Conservation (phyloP, 768 basidiomycete genomes). For the Mycena floridula region DNA sequence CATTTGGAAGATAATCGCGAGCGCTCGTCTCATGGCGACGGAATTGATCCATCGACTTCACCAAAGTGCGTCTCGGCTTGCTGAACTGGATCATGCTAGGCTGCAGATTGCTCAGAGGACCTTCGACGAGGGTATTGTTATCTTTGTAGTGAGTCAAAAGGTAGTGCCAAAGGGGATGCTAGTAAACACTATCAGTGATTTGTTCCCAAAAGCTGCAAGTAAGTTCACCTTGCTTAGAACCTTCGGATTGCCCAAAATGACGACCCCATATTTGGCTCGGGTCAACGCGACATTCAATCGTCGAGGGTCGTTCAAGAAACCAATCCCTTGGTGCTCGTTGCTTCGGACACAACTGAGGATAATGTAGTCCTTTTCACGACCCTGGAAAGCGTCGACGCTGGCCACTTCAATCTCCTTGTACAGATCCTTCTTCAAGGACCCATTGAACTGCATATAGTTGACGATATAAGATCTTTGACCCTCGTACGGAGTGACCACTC, state of each 20-base stretch:
- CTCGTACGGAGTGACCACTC: slow-evolving; percentile 98
- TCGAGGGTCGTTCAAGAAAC: slow-evolving; percentile 96
- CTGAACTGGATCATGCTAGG: slow-evolving; percentile 99
- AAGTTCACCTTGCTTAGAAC: slow-evolving; percentile 89
- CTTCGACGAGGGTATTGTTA: slow-evolving; percentile 88
- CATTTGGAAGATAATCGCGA: slow-evolving; percentile 70
- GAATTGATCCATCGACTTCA: slow-evolving; percentile 90
- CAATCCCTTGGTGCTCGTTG: slow-evolving; percentile 99
- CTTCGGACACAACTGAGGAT: slow-evolving; percentile 96
- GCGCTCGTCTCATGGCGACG: slow-evolving; percentile 90
- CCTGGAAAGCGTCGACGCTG: slow-evolving; percentile 98
- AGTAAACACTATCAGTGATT: slow-evolving; percentile 11
- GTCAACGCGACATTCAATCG: slow-evolving; percentile 96
- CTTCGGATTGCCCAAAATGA: slow-evolving; percentile 99
- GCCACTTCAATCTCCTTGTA: slow-evolving; percentile 99
- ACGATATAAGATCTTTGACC: slow-evolving; percentile 98
- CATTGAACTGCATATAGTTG: slow-evolving; percentile 99
- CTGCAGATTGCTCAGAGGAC: slow-evolving; percentile 93
- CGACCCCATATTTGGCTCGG: slow-evolving; percentile 95
- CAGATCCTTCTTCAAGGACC: slow-evolving; percentile 96
- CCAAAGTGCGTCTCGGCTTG: slow-evolving; percentile 86
- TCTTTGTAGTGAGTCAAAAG: slow-evolving; percentile 99
- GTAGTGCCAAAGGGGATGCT: slow-evolving; percentile 99
- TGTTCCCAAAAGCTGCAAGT: neutral
- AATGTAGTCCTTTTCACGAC: slow-evolving; percentile 99